Conservation (phyloP, 2,329 filamentous ascomycete genomes). For the Sarocladium oryzae region DNA sequence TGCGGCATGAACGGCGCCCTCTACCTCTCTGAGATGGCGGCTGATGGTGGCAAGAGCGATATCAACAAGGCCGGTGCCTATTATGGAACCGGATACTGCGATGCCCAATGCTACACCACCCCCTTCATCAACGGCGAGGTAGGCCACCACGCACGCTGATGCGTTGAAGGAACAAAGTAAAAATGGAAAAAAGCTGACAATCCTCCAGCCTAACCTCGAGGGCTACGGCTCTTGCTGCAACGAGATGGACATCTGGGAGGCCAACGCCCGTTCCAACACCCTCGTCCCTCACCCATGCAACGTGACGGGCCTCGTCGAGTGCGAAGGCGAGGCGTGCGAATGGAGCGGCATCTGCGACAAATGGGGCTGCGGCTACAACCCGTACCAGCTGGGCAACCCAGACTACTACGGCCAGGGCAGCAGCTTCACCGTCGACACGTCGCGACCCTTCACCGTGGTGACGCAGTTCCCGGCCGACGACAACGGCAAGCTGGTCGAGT, state of each 20-base stretch:
- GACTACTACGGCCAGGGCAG: constrained; percentile 27
- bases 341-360: constrained; percentile 36
- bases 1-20: constrained; percentile 64
- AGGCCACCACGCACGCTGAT: constrained; percentile 12
- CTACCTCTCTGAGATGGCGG: constrained; percentile 50
- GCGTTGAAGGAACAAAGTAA: not conserved
- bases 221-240: constrained; percentile 43
- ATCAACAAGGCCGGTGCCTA: constrained; percentile 51
- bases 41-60: constrained; percentile 51
- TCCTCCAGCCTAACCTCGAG: constrained; percentile 32
- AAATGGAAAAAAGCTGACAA: not conserved
- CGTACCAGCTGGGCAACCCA: constrained; percentile 25
- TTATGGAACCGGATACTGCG: constrained; percentile 59
- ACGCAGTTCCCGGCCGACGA: constrained; percentile 40
- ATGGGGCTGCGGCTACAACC: constrained; percentile 37
- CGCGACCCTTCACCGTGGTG: constrained; percentile 36
- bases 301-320: constrained; percentile 35
- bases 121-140: constrained; percentile 45
- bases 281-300: constrained; percentile 45
- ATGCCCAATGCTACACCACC: constrained; percentile 49
- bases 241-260: constrained; percentile 51
- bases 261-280: constrained; percentile 38
- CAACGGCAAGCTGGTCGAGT: constrained; percentile 32
- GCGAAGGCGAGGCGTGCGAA: constrained; percentile 34
- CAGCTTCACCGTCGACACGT: constrained; percentile 28